These are phyloP conservation scores for Pelargonium australe DNA, from an alignment of 441 rosid genomes.

Conservation along the genomic window DNA sequence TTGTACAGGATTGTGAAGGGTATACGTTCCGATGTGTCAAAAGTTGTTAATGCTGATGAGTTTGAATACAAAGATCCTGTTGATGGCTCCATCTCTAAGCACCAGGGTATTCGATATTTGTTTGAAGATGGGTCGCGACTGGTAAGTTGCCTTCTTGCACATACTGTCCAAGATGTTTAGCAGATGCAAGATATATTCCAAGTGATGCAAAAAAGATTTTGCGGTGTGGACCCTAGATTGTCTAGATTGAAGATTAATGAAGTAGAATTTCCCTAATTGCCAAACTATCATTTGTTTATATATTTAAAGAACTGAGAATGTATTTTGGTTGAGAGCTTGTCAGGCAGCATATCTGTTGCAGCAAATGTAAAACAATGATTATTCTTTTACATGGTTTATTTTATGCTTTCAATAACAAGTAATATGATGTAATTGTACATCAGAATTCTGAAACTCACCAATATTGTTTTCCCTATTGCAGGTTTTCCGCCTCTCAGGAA, in stretches of 20 bases:
- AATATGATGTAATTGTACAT: too few species aligned
- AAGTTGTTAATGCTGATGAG: conserved; percentile 71
- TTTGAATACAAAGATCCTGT: conserved; percentile 97
- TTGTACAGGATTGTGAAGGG: conserved; percentile 61
- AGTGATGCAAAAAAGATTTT: neutral
- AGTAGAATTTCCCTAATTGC: neutral
- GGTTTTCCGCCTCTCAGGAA: conserved; percentile 97
- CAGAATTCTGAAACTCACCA: too few species aligned
- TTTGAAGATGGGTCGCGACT: conserved; percentile 91
- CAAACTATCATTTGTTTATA: too few species aligned
- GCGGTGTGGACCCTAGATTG: neutral
- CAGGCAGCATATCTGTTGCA: too few species aligned
- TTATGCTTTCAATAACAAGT: too few species aligned
- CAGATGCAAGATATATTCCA: neutral
- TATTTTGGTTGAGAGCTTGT: too few species aligned
- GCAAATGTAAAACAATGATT: too few species aligned
- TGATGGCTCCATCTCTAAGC: conserved; percentile 86
- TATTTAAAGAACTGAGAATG: too few species aligned
- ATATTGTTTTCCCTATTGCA: conserved; percentile 19
- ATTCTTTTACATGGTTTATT: too few species aligned
- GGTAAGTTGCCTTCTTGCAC: conserved; percentile 38
- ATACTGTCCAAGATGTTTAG: neutral
- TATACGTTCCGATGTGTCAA: conserved; percentile 55
- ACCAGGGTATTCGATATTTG: conserved; percentile 88
- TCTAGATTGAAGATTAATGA: neutral